Conservation (phyloP, 2,329 filamentous ascomycete genomes). For the Pseudopithomyces chartarum region DNA sequence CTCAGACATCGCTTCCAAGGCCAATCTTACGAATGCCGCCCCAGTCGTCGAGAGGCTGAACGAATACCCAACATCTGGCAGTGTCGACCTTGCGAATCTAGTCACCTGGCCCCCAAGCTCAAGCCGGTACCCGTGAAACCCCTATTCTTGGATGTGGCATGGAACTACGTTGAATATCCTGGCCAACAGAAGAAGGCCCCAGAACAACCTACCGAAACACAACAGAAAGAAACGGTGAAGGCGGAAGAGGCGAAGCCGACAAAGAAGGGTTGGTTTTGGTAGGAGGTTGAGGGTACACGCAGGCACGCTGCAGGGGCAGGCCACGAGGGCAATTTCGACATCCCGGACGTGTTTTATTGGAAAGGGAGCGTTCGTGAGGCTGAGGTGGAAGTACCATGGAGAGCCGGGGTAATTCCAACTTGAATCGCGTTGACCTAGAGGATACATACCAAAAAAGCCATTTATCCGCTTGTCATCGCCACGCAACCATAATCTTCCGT, state of each 20-base stretch:
- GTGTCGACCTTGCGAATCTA: constrained; percentile 75
- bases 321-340: constrained; percentile 10
- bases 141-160: constrained; percentile 93
- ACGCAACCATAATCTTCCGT: neutral
- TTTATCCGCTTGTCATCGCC: neutral
- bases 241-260: constrained; percentile 45
- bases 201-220: constrained; percentile 34
- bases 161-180: constrained; percentile 96
- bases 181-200: constrained; percentile 54
- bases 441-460: neutral
- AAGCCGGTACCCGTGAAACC: constrained; percentile 89
- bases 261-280: constrained; percentile 59
- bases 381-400: neutral
- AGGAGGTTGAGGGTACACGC: constrained; percentile 34
- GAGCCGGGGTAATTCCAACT: neutral
- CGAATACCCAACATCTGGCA: constrained; percentile 71
- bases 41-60: constrained; percentile 77
- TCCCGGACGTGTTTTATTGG: constrained; percentile 12
- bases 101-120: constrained; percentile 87
- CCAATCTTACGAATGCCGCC: constrained; percentile 48
- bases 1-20: constrained; percentile 54
- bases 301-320: constrained; percentile 14
- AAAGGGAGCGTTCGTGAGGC: constrained; percentile 3
- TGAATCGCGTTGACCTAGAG: neutral
- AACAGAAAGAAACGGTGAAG: constrained; percentile 28